Base-by-base conservation (phyloP, 2,329 filamentous ascomycete species). In the Trichophyton equinum region DNA sequence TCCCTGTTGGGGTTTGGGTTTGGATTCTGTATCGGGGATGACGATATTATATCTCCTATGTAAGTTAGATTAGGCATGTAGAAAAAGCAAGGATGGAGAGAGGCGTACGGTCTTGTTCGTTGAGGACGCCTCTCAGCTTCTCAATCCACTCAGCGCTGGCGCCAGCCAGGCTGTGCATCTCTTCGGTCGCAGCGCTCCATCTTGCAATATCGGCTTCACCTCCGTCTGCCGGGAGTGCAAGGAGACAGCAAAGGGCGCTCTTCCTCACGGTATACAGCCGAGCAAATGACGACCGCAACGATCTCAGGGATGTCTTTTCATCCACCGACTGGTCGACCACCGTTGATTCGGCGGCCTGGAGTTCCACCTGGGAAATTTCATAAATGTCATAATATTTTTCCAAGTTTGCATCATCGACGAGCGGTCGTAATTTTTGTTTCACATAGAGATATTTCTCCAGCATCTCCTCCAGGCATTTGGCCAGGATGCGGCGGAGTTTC, bases 311-410 rank as follows among this genome's bases (percentile, higher is more conserved):
- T 67, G 91, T 86, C 22, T 81, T 74, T 64, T 95, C 88, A 57
- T 95, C 89, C 62, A 87, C 82, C 55, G 87, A 82, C n/a, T 78
- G 75, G 49, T 84, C 81, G 3, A 81, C 79, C 61, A 86, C 85
- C 1, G 84, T 83, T 49, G 80, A 76, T 65, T 85, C 80, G n/a
- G 86, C 83, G 67, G 89, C 86, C 20, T 82, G 80, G 40, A 89
- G 82, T 70, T 91, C 88, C 61, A 85, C 82, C 61, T 86, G 81
- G 63, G 83, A 88, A 63, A 92, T 84, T 65, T 91, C 88, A 70
- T 92, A 91, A 63, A 92, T 87, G 69, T 97, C 92, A 68, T 94
- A 88, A 71, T 96, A 95, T 74, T 91, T 94, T 67, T 95, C 90
- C 49, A 99, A 76, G 68, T 96, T 89, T 57, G 87, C 82, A 68